Percentiles rank a stretch among this genome's conserved stretches.
These are phyloP conservation scores for Aspergillus indologenus DNA, from an alignment of 495 filamentous ascomycete species.

Conservation along the genomic window DNA sequence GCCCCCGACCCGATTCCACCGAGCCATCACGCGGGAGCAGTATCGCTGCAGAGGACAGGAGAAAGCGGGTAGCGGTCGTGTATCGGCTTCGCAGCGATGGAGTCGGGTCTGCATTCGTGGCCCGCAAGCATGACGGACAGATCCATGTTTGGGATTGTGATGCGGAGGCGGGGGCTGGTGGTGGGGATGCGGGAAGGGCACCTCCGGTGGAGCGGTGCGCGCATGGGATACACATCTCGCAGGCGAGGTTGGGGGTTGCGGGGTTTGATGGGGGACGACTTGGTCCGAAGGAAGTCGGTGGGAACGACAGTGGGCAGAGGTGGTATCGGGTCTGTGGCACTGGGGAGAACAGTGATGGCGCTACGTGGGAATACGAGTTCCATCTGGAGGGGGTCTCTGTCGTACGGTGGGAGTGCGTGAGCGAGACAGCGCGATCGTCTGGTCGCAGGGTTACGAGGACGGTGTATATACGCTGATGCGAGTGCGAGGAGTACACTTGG, in stretches of 20 bases:
- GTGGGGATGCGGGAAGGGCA: conserved; percentile 1
- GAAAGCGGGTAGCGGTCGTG: neutral
- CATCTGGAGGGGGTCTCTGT: conserved; percentile 35
- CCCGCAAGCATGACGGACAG: neutral
- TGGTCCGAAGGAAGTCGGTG: neutral
- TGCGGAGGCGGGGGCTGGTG: neutral
- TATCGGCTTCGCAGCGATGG: neutral
- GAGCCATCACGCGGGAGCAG: too few relatives aligned
- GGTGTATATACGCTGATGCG: neutral
- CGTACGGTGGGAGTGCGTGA: conserved; percentile 24
- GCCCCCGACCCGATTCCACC: too few relatives aligned
- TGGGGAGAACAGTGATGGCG: neutral
- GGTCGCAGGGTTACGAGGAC: neutral
- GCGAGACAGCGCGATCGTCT: neutral
- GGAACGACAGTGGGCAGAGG: too few relatives aligned
- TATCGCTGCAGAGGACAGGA: too few relatives aligned
- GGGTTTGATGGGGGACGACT: neutral
- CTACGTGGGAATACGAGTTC: conserved; percentile 26
- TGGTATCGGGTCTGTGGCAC: conserved; percentile 10
- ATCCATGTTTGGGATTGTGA: neutral
- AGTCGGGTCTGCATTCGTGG: too few relatives aligned
- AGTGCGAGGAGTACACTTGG: too few relatives aligned
- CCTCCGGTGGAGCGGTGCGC: neutral
- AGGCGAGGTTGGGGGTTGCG: neutral
- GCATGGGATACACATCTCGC: conserved; percentile 7